Evolutionary conservation across 768 basidiomycete species (phyloP).

Genomic region (Kwoniella botswanensis): DNA sequence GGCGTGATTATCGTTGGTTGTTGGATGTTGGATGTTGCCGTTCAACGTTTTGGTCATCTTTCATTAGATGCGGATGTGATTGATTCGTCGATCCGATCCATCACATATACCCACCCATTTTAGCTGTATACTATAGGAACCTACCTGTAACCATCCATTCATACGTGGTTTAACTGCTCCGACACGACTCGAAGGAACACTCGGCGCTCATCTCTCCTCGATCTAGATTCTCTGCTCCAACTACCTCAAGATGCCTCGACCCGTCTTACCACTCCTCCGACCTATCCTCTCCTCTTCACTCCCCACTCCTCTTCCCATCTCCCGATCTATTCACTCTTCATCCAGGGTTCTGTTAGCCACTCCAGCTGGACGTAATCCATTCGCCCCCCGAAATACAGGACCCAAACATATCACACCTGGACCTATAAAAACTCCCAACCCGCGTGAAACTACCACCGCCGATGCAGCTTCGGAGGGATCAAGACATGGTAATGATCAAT

Average conservation of each 20-base stretch:
- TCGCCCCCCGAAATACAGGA: constrained; percentile 28
- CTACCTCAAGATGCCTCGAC: constrained; percentile 17
- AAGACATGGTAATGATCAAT: constrained; percentile 26
- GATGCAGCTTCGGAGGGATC: constrained; percentile 33
- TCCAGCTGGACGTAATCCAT: constrained; percentile 27
- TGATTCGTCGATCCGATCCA: not conserved
- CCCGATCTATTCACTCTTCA: constrained; percentile 33
- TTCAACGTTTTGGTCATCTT: not conserved
- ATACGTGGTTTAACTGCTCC: not conserved
- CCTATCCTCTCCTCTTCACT: constrained; percentile 9
- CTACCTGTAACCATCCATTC: not conserved
- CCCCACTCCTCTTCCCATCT: not conserved
- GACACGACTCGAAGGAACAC: not conserved
- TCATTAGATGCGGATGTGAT: not conserved
- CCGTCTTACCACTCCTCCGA: constrained; percentile 11
- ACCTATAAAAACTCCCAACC: constrained; percentile 48
- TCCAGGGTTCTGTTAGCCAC: constrained; percentile 40
- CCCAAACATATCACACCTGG: constrained; percentile 41
- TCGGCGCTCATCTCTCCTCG: not conserved
- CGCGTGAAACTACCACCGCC: constrained; percentile 26
- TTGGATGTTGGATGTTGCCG: not conserved
- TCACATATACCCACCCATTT: not conserved
- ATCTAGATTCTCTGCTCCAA: not conserved
- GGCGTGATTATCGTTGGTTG: constrained; percentile 9
- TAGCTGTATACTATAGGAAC: not conserved